Evolutionary conservation across 495 filamentous ascomycete genomes (phyloP).

Genomic region (Tuber microsphaerosporum): DNA sequence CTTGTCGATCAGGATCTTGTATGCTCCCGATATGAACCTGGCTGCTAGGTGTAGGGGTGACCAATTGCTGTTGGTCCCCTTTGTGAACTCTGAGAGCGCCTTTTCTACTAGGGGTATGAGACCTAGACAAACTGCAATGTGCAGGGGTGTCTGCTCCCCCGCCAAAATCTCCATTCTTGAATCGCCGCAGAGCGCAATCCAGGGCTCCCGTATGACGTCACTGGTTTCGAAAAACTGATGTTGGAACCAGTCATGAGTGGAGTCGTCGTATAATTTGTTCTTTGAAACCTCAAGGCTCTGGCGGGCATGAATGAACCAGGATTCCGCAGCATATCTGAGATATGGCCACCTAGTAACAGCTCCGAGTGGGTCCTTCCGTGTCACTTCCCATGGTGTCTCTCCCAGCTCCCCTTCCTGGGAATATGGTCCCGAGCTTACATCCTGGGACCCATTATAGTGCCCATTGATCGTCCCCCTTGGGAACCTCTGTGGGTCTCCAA

Average conservation of each 20-base stretch:
- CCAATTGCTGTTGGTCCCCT: no score
- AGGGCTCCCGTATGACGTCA: background rate
- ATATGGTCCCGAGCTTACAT: background rate
- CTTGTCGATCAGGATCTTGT: no score
- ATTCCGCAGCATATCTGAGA: background rate
- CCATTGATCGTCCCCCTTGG: no score
- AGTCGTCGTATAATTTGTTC: background rate
- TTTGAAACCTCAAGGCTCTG: background rate
- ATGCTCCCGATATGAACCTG: no score
- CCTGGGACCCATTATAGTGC: no score
- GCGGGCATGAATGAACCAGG: background rate
- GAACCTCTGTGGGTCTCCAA: no score
- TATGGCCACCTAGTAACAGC: background rate
- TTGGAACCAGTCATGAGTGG: background rate
- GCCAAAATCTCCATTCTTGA: background rate
- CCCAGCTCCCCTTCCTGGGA: no score
- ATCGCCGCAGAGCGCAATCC: background rate
- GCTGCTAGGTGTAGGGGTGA: no score
- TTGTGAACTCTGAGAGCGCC: no score
- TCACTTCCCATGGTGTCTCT: no score
- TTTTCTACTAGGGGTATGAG: background rate
- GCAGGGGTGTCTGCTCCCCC: background rate
- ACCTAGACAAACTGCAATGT: background rate
- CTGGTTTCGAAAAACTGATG: background rate
- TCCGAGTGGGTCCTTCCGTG: background rate